These are phyloP conservation scores for Cladosporium sp. DNA, from an alignment of 2,329 filamentous ascomycete genomes.

Conservation along the genomic window DNA sequence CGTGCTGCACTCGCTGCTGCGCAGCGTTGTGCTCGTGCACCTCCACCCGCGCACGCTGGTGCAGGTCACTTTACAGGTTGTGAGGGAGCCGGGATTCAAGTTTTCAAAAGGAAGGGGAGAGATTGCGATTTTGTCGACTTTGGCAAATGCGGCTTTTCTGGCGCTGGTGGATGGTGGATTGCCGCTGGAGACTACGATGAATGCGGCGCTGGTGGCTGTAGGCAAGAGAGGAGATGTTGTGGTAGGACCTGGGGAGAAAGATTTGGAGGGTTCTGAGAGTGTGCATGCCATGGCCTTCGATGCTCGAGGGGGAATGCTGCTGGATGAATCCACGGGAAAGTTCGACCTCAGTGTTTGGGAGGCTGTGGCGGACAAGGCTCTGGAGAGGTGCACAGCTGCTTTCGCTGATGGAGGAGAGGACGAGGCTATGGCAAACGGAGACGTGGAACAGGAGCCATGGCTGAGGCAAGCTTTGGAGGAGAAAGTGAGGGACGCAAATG, in stretches of 20 bases:
- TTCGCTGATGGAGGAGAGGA: constrained; percentile 35
- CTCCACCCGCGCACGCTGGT: constrained; percentile 73
- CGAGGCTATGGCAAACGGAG: constrained; percentile 37
- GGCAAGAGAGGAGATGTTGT: constrained; percentile 28
- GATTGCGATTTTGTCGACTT: constrained; percentile 72
- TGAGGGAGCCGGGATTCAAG: constrained; percentile 47
- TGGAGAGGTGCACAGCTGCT: constrained; percentile 56
- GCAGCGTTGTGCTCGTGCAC: constrained; percentile 69
- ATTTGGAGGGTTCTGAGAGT: constrained; percentile 62
- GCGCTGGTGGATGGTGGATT: constrained; percentile 78
- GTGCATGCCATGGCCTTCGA: constrained; percentile 81
- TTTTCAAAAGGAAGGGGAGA: constrained; percentile 55
- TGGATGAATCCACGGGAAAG: constrained; percentile 75
- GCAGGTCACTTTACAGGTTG: constrained; percentile 75
- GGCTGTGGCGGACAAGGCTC: constrained; percentile 60
- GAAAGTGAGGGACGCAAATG: constrained; percentile 37
- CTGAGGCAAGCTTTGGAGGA: constrained; percentile 37
- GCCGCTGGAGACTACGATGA: constrained; percentile 70
- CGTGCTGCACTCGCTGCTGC: constrained; percentile 66
- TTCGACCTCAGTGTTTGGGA: constrained; percentile 78
- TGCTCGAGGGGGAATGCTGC: constrained; percentile 65
- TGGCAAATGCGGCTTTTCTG: constrained; percentile 75
- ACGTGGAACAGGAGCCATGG: constrained; percentile 32
- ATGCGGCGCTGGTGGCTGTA: constrained; percentile 62
- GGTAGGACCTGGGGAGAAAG: constrained; percentile 55